phyloP scores from a whole-genome alignment of 73 alveolate species.

The Diophrys appendiculata region DNA sequence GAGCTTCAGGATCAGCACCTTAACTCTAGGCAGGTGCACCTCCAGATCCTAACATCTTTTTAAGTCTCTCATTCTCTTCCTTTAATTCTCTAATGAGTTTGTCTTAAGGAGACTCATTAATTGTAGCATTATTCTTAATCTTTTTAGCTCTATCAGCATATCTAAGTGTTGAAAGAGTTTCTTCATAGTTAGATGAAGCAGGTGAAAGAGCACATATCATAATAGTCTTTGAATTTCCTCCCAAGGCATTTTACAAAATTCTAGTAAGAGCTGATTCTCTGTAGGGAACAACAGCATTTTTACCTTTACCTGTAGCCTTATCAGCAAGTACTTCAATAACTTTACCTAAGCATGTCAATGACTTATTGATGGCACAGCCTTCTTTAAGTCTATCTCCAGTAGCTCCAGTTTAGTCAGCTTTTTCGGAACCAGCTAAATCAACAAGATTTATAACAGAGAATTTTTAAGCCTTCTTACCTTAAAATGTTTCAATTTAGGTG shows the following conservation, averaged over 20 bases:
- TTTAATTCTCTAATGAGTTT: constrained; percentile 89
- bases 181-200: constrained; percentile 98
- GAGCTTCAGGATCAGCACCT: constrained; percentile 52
- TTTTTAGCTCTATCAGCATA: constrained; percentile 98
- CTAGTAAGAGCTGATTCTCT: constrained; percentile 98
- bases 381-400: constrained; percentile 80
- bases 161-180: constrained; percentile 96
- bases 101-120: constrained; percentile 81
- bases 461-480: constrained; percentile 51
- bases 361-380: constrained; percentile 77
- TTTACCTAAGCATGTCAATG: constrained; percentile 60
- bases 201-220: constrained; percentile 99
- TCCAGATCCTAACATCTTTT: constrained; percentile 56
- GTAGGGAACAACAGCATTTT: constrained; percentile 86
- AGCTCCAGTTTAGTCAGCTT: constrained; percentile 70
- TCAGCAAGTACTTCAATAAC: constrained; percentile 71
- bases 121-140: constrained; percentile 80
- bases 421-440: constrained; percentile 86
- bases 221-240: constrained; percentile 97
- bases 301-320: constrained; percentile 61
- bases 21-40: constrained; percentile 61
- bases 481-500: constrained; percentile 39
- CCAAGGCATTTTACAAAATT: constrained; percentile 98
- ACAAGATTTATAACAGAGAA: constrained; percentile 68
- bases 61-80: constrained; percentile 93